phyloP scores from a whole-genome alignment of 2,329 filamentous ascomycete species.

The Cladosporium sp. region DNA sequence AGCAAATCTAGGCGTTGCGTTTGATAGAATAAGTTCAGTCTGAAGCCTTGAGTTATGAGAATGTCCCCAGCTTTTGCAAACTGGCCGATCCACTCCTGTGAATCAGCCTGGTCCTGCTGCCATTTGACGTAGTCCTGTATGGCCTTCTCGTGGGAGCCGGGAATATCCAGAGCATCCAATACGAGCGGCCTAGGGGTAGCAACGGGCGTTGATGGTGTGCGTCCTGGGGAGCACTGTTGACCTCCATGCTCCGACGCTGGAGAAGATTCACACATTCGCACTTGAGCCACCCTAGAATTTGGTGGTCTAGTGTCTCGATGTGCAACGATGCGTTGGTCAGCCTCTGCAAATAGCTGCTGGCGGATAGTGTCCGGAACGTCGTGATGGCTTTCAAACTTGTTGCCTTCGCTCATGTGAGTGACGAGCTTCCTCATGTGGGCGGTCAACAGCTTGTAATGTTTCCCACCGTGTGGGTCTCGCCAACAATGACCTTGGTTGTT shows the following conservation, averaged over 20 bases:
- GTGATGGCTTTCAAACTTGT: background rate
- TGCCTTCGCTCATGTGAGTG: background rate
- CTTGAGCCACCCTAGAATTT: background rate
- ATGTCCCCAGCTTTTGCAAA: constrained; percentile 7
- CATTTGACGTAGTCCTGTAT: constrained; percentile 4
- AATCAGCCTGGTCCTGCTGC: background rate
- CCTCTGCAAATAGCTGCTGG: background rate
- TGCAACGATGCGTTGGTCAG: background rate
- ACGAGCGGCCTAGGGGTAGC: background rate
- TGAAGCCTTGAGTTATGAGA: background rate
- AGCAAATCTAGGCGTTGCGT: background rate
- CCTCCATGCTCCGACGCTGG: background rate
- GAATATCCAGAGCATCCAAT: background rate
- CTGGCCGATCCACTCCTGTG: constrained; percentile 1
- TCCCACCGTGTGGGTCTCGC: background rate
- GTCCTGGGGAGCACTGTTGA: background rate
- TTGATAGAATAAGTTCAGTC: constrained; percentile 1
- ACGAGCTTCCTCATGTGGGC: background rate
- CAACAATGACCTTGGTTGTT: background rate
- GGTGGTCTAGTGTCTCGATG: background rate
- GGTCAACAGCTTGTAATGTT: background rate
- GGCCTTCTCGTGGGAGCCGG: background rate
- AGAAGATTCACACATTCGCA: background rate
- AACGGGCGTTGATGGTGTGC: background rate
- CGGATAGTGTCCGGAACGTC: background rate